phyloP scores from a whole-genome alignment of 768 basidiomycete species.

The Jaapia argillacea region DNA sequence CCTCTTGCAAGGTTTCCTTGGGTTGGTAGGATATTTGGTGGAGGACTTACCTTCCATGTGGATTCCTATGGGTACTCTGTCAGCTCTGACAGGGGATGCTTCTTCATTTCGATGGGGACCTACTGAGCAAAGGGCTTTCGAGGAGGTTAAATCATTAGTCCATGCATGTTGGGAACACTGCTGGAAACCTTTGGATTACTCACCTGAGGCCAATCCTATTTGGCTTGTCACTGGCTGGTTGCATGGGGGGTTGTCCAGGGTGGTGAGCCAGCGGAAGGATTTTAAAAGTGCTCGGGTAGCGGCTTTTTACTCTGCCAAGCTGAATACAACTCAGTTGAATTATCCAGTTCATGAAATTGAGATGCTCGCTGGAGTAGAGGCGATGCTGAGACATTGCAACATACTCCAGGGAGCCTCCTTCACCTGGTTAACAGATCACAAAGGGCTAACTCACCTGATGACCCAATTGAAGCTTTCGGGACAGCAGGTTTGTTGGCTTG shows the following conservation, averaged over 20 bases:
- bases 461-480: slow-evolving; percentile 15
- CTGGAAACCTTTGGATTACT: slow-evolving; percentile 16
- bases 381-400: slow-evolving; percentile 22
- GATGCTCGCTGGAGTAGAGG: slow-evolving; percentile 23
- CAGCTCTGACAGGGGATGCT: slow-evolving; percentile 8
- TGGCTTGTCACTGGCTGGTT: slow-evolving; percentile 17
- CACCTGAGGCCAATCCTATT: slow-evolving; percentile 8
- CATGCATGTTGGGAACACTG: slow-evolving; percentile 8
- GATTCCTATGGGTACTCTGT: slow-evolving; percentile 28
- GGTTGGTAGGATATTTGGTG: slow-evolving; percentile 22
- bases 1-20: slow-evolving; percentile 24
- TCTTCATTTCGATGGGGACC: slow-evolving; percentile 15
- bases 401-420: slow-evolving; percentile 16
- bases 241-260: slow-evolving; percentile 7
- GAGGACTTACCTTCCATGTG: slow-evolving; percentile 21
- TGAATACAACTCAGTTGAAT: slow-evolving; percentile 16
- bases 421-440: slow-evolving; percentile 19
- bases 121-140: slow-evolving; percentile 22
- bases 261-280: slow-evolving; percentile 14
- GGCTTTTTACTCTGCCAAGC: slow-evolving; percentile 19
- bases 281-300: slow-evolving; percentile 8
- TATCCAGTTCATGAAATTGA: slow-evolving; percentile 32
- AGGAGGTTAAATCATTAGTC: slow-evolving; percentile 17
- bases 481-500: slow-evolving; percentile 18
- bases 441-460: slow-evolving; percentile 12